Conservation (phyloP, 345 rosid species). For the Moricandia arvensis region DNA sequence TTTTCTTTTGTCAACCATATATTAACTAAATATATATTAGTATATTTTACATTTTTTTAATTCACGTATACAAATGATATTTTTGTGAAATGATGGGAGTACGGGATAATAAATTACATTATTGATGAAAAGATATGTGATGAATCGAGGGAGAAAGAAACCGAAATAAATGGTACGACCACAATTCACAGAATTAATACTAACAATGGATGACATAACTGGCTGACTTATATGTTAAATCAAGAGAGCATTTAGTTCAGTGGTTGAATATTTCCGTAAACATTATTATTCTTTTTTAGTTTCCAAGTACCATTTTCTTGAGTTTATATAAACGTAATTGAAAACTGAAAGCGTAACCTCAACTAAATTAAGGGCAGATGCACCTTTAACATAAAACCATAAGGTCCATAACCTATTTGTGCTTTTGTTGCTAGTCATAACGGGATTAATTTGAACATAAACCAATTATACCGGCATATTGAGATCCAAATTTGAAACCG, state of each 20-base stretch:
- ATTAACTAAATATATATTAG: no score
- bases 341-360: no score
- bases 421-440: constrained; percentile 14
- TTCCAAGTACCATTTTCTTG: no score
- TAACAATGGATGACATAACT: background rate
- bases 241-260: background rate
- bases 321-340: no score
- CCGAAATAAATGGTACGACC: background rate
- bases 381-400: no score
- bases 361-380: no score
- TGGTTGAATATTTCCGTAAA: constrained; percentile 7
- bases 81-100: no score
- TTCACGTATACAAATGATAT: no score
- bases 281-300: background rate
- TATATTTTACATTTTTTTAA: no score
- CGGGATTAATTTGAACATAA: no score
- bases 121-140: background rate
- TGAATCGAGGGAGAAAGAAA: background rate
- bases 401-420: no score
- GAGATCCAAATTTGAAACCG: constrained; percentile 43
- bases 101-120: background rate
- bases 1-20: no score
- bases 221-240: background rate
- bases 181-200: constrained; percentile 28
- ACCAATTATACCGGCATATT: constrained; percentile 28